Conservation (phyloP, 306 rosid genomes). For the Arachis stenosperma region DNA sequence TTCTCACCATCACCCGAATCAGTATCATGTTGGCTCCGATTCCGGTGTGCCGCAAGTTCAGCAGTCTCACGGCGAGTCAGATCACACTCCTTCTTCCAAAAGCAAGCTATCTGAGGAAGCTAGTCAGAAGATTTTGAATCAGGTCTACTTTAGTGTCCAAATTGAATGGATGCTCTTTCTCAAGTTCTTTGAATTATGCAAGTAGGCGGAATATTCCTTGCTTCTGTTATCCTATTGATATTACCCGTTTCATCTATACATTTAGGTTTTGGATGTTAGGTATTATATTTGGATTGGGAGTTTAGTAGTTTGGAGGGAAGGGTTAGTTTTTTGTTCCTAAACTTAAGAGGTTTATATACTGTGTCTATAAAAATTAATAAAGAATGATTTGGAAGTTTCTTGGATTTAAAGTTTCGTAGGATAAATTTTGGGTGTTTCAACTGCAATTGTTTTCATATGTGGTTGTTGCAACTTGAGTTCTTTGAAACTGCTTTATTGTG, state of each 20-base stretch:
- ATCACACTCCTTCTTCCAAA: slow-evolving; percentile 56
- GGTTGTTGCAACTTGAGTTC: neutral
- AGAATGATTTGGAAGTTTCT: neutral
- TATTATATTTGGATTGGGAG: neutral
- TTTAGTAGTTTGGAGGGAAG: slow-evolving; percentile 5
- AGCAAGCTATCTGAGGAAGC: slow-evolving; percentile 73
- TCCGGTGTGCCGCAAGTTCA: slow-evolving; percentile 43
- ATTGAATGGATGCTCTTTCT: neutral
- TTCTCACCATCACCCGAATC: slow-evolving; percentile 54
- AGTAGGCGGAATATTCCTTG: slow-evolving; percentile 5
- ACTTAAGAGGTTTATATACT: neutral
- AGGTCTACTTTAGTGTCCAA: slow-evolving; percentile 50
- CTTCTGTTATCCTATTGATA: neutral
- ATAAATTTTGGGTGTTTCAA: neutral
- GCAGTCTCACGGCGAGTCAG: slow-evolving; percentile 52
- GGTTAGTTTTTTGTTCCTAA: neutral
- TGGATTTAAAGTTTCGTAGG: neutral
- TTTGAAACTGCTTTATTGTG: neutral
- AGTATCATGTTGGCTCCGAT: slow-evolving; percentile 47
- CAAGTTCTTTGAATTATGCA: neutral
- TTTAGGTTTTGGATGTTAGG: neutral
- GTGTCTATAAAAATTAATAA: neutral
- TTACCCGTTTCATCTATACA: neutral
- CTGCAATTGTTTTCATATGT: neutral
- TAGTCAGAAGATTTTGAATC: slow-evolving; percentile 75